These are phyloP conservation scores for Colletotrichum godetiae DNA, from an alignment of 2,329 filamentous ascomycete genomes.

Conservation along the genomic window DNA sequence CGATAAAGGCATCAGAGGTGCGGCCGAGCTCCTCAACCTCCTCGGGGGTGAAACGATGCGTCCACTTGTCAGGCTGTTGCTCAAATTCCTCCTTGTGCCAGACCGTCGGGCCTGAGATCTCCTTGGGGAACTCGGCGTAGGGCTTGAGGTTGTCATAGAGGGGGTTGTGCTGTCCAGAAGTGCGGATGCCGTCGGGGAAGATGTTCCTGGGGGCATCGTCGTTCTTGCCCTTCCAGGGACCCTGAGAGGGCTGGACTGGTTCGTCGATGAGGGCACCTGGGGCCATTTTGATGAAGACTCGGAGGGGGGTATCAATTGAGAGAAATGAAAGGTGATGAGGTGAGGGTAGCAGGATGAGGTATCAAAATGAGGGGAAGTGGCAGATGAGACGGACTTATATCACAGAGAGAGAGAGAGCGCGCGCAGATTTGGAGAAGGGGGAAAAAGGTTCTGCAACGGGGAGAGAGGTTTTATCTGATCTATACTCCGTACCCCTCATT, in stretches of 20 bases:
- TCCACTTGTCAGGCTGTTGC: constrained; percentile 75
- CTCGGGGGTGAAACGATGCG: constrained; percentile 73
- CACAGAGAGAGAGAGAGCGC: not conserved
- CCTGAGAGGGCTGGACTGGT: constrained; percentile 13
- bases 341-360: not conserved
- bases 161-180: constrained; percentile 78
- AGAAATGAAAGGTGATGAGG: not conserved
- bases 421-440: not conserved
- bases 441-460: not conserved
- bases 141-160: constrained; percentile 72
- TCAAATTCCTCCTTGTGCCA: constrained; percentile 77
- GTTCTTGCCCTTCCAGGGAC: constrained; percentile 42
- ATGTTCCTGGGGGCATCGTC: constrained; percentile 48
- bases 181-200: constrained; percentile 61
- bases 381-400: not conserved
- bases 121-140: constrained; percentile 76
- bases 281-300: constrained; percentile 30
- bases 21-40: constrained; percentile 76
- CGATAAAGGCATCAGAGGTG: constrained; percentile 77
- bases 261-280: constrained; percentile 38
- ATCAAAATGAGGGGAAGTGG: not conserved
- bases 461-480: not conserved
- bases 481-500: constrained; percentile 20
- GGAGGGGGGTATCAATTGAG: constrained; percentile 4
- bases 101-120: constrained; percentile 78